Evolutionary conservation across 306 rosid species (phyloP), one percentile per base, ranked within the genome.

Genomic region (Pyrus communis): DNA sequence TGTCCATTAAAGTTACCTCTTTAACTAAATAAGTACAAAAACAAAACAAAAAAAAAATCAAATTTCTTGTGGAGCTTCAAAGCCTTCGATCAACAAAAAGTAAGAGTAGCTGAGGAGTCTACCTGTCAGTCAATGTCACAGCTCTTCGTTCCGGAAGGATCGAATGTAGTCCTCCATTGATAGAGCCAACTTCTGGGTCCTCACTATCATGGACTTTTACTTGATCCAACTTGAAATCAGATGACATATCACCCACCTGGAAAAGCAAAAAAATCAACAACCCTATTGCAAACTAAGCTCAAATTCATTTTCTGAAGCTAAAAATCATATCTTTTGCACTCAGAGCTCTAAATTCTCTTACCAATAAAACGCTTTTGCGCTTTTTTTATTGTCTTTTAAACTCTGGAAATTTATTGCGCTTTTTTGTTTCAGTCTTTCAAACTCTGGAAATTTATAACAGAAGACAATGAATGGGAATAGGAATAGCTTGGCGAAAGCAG

Each of bases 91-190:
- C 68, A 67, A 46, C 8, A 45, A 18, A 57, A 30, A 63, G n/a
- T n/a, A 45, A 75, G 69, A 78, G 71, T 7, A 83, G 49, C 54
- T 54, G 52, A 35, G 68, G 55, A 52, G 4, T 38, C 13, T 70
- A 91, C 97, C 93, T 88, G 78, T 89, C 91, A 28, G 60, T 74
- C 45, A 74, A n/a, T 72, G 58, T 82, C 83, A 86, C 69, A 82
- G 86, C 74, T 86, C 90, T 87, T 65, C 89, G 93, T 57, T 84
- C 96, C 5, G 87, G 82, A 83, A 77, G 75, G 70, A 83, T 83
- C 19, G 71, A 74, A 40, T 73, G 82, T 77, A 55, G 73, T 33
- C 81, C 76, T 33, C 84, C 83, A 74, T 70, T 69, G 28, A 67
- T 13, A 23, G 61, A 75, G 75, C 89, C 71, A 70, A 78, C 42